Conservation (phyloP, 2,329 filamentous ascomycete genomes). For the Aspergillus novofumigatus region DNA sequence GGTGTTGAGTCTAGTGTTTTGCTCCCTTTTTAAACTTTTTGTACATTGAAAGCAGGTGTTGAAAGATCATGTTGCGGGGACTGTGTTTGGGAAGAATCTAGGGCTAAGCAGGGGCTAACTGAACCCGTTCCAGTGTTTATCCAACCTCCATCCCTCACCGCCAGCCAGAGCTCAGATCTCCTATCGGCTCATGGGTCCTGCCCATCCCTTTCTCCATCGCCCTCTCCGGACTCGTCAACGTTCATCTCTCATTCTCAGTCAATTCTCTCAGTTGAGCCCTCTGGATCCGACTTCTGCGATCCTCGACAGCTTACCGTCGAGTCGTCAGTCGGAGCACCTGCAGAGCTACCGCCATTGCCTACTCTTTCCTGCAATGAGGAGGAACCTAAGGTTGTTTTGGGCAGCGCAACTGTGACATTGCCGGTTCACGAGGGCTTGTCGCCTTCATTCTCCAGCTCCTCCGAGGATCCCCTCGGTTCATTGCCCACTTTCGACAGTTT, state of each 20-base stretch:
- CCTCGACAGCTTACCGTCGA: constrained; percentile 80
- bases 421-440: constrained; percentile 35
- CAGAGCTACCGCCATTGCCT: constrained; percentile 59
- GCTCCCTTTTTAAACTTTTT: not conserved
- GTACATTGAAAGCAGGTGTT: not conserved
- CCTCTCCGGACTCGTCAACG: constrained; percentile 67
- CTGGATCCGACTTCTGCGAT: constrained; percentile 82
- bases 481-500: constrained; percentile 77
- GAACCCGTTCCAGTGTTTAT: constrained; percentile 54
- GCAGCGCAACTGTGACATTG: constrained; percentile 34
- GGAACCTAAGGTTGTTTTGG: constrained; percentile 34
- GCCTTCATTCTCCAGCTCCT: constrained; percentile 38
- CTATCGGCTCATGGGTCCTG: constrained; percentile 65
- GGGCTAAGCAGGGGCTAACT: constrained; percentile 23
- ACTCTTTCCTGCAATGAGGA: constrained; percentile 48
- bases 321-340: constrained; percentile 44
- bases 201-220: constrained; percentile 83
- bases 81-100: constrained; percentile 4
- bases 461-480: constrained; percentile 51
- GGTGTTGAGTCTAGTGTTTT: not conserved
- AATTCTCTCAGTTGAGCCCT: constrained; percentile 56
- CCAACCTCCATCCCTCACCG: constrained; percentile 62
- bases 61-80: not conserved
- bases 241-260: constrained; percentile 76
- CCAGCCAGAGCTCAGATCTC: constrained; percentile 63